Evolutionary conservation across 768 basidiomycete species (phyloP).

Genomic region (Royoungia palumana): DNA sequence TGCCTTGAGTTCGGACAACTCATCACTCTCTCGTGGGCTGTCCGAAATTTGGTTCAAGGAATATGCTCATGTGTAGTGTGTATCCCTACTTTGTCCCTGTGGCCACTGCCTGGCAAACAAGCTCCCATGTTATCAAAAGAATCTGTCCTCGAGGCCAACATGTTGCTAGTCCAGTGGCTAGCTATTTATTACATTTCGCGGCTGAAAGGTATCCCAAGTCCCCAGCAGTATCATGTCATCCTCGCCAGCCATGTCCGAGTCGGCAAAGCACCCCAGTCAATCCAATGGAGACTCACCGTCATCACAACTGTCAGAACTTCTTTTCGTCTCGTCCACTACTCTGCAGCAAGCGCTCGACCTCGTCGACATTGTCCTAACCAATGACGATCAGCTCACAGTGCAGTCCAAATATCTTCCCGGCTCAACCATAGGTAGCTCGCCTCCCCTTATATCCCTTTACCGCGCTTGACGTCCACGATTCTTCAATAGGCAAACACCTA

Average conservation of each 20-base stretch:
- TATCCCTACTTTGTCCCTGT: too few species aligned
- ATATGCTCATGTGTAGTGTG: constrained; percentile 35
- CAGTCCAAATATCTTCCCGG: constrained; percentile 79
- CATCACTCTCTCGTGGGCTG: constrained; percentile 46
- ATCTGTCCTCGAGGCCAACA: constrained; percentile 24
- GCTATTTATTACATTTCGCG: constrained; percentile 13
- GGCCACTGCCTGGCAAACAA: constrained; percentile 1
- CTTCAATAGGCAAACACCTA: constrained; percentile 71
- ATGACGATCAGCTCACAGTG: constrained; percentile 66
- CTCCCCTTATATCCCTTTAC: background rate
- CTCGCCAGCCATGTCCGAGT: constrained; percentile 22
- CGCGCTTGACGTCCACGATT: background rate
- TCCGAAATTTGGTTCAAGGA: constrained; percentile 80
- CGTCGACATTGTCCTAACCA: constrained; percentile 58
- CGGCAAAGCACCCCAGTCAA: constrained; percentile 10
- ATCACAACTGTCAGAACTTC: constrained; percentile 48
- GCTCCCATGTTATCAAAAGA: constrained; percentile 13
- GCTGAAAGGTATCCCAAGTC: too few species aligned
- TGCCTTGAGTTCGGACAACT: constrained; percentile 79
- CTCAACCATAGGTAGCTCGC: constrained; percentile 71
- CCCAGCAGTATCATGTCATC: constrained; percentile 1
- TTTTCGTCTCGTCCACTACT: constrained; percentile 64
- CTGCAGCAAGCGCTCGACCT: constrained; percentile 73
- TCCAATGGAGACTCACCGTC: constrained; percentile 12
- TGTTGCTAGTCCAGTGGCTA: constrained; percentile 12